phyloP scores from a whole-genome alignment of 352 stramenopile genomes.

The Peronospora belbahrii region DNA sequence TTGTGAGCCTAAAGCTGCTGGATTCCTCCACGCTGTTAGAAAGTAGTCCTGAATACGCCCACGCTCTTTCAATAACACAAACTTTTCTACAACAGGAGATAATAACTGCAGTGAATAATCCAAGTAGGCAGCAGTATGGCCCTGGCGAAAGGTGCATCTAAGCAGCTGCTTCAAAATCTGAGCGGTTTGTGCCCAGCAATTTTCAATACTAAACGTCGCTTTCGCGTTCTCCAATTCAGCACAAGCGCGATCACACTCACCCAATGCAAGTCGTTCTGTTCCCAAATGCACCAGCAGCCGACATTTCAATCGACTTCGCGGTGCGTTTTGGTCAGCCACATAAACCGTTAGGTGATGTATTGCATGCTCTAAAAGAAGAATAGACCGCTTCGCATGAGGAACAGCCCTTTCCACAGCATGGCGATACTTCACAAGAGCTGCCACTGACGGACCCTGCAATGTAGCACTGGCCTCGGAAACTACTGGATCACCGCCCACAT shows the following conservation, averaged over 20 bases:
- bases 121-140: constrained; percentile 63
- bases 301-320: constrained; percentile 66
- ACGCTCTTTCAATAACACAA: constrained; percentile 50
- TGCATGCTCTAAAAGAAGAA: constrained; percentile 69
- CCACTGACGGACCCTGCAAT: constrained; percentile 37
- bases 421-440: constrained; percentile 58
- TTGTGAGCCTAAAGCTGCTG: constrained; percentile 26
- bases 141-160: constrained; percentile 64
- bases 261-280: constrained; percentile 56
- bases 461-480: constrained; percentile 38
- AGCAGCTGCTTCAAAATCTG: constrained; percentile 73
- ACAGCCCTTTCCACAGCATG: constrained; percentile 51
- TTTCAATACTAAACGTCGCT: constrained; percentile 42
- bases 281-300: constrained; percentile 65
- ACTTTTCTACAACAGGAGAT: constrained; percentile 62
- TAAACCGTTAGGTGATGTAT: constrained; percentile 68
- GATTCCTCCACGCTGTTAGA: constrained; percentile 52
- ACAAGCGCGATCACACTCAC: constrained; percentile 60
- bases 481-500: constrained; percentile 58
- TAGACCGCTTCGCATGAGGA: constrained; percentile 61
- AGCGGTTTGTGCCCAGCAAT: constrained; percentile 66
- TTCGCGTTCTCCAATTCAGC: constrained; percentile 68
- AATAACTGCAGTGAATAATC: constrained; percentile 75
- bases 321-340: constrained; percentile 51
- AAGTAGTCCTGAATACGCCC: constrained; percentile 51